Conservation (phyloP, 176 grass and related monocot genomes). For the Hordeum marinum region DNA sequence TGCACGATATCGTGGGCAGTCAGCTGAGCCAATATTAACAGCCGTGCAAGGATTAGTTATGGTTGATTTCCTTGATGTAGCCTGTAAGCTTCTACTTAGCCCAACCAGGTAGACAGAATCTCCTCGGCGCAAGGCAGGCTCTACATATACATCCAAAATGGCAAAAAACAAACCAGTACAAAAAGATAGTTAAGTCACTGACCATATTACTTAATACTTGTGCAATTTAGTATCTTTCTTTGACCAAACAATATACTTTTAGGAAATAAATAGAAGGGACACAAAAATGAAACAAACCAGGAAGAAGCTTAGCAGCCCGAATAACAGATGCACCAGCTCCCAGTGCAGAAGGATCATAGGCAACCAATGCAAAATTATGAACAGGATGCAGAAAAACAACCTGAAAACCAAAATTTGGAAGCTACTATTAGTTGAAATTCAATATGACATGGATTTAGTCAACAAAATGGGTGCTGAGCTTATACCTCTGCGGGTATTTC, state of each 20-base stretch:
- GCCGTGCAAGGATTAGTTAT: conserved; percentile 98
- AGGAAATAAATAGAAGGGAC: neutral
- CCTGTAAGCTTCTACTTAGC: conserved; percentile 95
- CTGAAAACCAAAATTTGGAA: conserved; percentile 44
- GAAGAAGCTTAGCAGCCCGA: conserved; percentile 92
- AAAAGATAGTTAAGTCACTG: neutral
- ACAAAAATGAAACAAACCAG: conserved; percentile 56
- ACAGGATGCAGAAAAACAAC: conserved; percentile 97
- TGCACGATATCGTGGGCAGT: conserved; percentile 86
- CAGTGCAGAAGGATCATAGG: conserved; percentile 95
- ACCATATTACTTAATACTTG: neutral
- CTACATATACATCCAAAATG: conserved; percentile 44
- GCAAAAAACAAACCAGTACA: neutral
- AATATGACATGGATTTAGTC: neutral
- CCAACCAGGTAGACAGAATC: conserved; percentile 98
- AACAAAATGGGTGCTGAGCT: neutral
- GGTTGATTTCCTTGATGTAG: conserved; percentile 98
- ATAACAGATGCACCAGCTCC: conserved; percentile 85
- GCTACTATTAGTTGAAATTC: conserved; percentile 9
- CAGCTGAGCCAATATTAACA: conserved; percentile 97
- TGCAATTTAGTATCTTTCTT: conserved; percentile 5
- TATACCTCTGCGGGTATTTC: conserved; percentile 98
- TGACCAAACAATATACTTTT: conserved; percentile 14
- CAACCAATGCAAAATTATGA: conserved; percentile 94
- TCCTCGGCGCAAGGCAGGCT: conserved; percentile 82